Conservation (phyloP, 2,329 filamentous ascomycete genomes). For the Sclerotinia trifoliorum region DNA sequence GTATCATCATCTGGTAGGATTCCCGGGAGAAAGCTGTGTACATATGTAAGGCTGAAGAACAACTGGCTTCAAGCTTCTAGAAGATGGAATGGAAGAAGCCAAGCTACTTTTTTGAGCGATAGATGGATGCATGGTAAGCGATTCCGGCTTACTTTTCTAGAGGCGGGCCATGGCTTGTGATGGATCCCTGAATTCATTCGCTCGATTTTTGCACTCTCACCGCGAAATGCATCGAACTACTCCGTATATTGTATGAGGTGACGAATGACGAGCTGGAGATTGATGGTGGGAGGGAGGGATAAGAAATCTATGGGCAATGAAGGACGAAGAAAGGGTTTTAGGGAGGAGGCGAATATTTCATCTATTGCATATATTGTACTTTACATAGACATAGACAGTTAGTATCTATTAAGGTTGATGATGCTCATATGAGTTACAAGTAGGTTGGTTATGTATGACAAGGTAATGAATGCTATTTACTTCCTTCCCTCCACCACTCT, state of each 20-base stretch:
- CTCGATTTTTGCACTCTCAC: not conserved
- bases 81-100: conserved; percentile 31
- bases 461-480: too few relatives aligned
- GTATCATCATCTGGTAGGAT: not conserved
- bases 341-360: not conserved
- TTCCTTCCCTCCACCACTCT: not conserved
- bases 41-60: conserved; percentile 25
- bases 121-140: conserved; percentile 13
- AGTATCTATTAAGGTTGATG: not conserved
- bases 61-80: conserved; percentile 26
- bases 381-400: too few relatives aligned
- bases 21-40: not conserved
- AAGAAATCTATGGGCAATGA: not conserved
- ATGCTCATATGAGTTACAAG: not conserved
- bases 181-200: not conserved
- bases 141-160: not conserved
- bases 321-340: not conserved
- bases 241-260: not conserved
- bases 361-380: not conserved
- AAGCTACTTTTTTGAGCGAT: conserved; percentile 24
- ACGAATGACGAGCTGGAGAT: not conserved
- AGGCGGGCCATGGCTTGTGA: not conserved
- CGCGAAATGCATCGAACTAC: not conserved
- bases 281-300: not conserved
- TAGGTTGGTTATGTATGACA: not conserved